Evolutionary conservation across 805 yeast species (phyloP).

Genomic region (Hanseniaspora lachancei): DNA sequence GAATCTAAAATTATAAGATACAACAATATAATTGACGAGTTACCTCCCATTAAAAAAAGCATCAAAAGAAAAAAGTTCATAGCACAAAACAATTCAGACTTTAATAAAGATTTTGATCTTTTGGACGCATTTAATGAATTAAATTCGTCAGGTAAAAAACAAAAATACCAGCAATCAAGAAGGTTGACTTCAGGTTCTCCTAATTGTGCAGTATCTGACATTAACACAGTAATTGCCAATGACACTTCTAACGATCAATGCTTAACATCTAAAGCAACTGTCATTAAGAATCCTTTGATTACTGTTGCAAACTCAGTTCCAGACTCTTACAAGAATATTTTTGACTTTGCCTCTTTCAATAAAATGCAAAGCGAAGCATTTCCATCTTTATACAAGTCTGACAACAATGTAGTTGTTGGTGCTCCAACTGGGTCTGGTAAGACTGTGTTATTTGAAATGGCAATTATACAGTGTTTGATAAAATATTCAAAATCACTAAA

Average conservation of each 20-base stretch:
- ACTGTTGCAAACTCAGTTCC: background rate
- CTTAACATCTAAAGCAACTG: background rate
- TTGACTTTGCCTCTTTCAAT: slow-evolving; percentile 31
- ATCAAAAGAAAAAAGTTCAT: background rate
- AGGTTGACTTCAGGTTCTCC: background rate
- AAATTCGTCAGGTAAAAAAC: background rate
- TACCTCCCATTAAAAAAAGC: background rate
- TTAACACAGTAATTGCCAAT: background rate
- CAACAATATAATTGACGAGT: background rate
- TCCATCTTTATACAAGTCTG: slow-evolving; percentile 24
- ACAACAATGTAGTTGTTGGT: slow-evolving; percentile 35
- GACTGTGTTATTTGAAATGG: slow-evolving; percentile 42
- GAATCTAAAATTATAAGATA: background rate
- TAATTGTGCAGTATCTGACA: background rate
- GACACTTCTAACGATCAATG: background rate
- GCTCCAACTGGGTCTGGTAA: slow-evolving; percentile 53
- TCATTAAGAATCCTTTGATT: background rate
- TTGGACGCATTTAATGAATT: background rate
- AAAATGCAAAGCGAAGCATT: slow-evolving; percentile 40
- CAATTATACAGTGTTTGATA: slow-evolving; percentile 26
- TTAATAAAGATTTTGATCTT: background rate
- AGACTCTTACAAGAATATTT: slow-evolving; percentile 17
- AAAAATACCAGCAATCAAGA: background rate
- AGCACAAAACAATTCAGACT: background rate
- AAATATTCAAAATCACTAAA: slow-evolving; percentile 18